These are phyloP conservation scores for Rhizophora mangle DNA, from an alignment of 345 rosid species.

Conservation along the genomic window DNA sequence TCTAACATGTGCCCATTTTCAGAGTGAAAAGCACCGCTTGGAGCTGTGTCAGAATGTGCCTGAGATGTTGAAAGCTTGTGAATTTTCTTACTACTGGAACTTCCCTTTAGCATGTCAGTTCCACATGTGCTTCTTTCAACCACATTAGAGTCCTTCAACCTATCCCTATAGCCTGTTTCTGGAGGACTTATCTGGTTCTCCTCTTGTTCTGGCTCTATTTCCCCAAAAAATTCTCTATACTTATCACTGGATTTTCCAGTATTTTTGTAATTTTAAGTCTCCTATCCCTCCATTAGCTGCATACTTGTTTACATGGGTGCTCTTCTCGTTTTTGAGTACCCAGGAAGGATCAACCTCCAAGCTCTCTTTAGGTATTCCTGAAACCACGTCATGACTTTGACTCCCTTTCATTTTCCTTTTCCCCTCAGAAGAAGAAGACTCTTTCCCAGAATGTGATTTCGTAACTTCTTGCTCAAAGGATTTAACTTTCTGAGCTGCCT, in stretches of 20 bases:
- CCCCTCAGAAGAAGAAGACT: conserved; percentile 40
- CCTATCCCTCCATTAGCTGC: conserved; percentile 40
- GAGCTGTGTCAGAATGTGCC: conserved; percentile 23
- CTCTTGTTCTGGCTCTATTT: conserved; percentile 55
- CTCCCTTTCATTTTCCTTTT: conserved; percentile 50
- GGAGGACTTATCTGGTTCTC: conserved; percentile 42
- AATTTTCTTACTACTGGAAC: conserved; percentile 34
- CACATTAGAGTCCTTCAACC: conserved; percentile 32
- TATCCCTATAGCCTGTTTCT: conserved; percentile 33
- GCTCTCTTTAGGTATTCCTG: conserved; percentile 42
- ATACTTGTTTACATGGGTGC: conserved; percentile 28
- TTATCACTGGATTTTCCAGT: conserved; percentile 50
- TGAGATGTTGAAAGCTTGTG: conserved; percentile 34
- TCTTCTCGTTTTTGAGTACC: conserved; percentile 47
- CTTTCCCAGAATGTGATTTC: conserved; percentile 46
- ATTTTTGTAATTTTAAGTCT: conserved; percentile 41
- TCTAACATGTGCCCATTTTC: conserved; percentile 38
- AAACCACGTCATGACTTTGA: conserved; percentile 31
- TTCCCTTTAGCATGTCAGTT: conserved; percentile 38
- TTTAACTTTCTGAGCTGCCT: conserved; percentile 37
- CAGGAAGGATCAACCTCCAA: conserved; percentile 39
- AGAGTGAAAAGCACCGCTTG: conserved; percentile 33
- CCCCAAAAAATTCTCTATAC: conserved; percentile 77
- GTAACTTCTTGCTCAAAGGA: conserved; percentile 38
- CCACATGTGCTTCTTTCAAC: conserved; percentile 39